Evolutionary conservation across 768 basidiomycete species (phyloP).

Genomic region (Boletus tylopilopsis): DNA sequence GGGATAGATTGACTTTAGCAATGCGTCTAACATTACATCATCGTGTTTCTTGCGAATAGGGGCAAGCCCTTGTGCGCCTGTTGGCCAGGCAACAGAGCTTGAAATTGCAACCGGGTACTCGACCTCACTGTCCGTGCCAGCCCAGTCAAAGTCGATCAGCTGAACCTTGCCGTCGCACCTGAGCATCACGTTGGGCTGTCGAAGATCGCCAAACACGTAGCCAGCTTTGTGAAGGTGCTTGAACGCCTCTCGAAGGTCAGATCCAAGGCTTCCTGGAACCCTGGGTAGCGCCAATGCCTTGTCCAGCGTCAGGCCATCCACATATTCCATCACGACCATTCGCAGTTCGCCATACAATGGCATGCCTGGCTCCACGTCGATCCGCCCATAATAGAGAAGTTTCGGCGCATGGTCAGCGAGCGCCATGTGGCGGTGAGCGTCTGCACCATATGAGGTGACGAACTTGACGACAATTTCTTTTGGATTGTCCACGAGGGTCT

Average conservation of each 20-base stretch:
- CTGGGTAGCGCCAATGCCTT: not conserved
- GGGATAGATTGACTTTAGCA: not conserved
- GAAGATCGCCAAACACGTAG: conserved; percentile 39
- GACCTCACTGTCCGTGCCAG: not conserved
- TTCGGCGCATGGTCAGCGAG: conserved; percentile 23
- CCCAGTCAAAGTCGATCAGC: conserved; percentile 11
- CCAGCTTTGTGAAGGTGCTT: conserved; percentile 25
- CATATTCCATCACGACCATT: conserved; percentile 41
- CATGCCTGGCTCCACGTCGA: conserved; percentile 4
- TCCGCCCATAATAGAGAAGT: conserved; percentile 29
- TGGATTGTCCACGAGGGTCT: not conserved
- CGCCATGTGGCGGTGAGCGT: conserved; percentile 33
- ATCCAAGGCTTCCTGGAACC: conserved; percentile 10
- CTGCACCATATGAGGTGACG: conserved; percentile 30
- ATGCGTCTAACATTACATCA: conserved; percentile 20
- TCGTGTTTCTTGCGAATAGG: conserved; percentile 6
- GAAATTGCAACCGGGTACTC: not conserved
- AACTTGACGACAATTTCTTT: conserved; percentile 37
- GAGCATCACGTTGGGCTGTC: conserved; percentile 32
- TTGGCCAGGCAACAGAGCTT: not conserved
- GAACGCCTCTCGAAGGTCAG: conserved; percentile 20
- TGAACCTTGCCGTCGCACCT: not conserved
- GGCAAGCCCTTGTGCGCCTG: not conserved
- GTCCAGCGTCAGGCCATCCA: conserved; percentile 15
- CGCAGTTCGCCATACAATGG: conserved; percentile 16